Base-by-base conservation (phyloP, 2,329 filamentous ascomycete species). In the Curvularia eragrostidis region DNA sequence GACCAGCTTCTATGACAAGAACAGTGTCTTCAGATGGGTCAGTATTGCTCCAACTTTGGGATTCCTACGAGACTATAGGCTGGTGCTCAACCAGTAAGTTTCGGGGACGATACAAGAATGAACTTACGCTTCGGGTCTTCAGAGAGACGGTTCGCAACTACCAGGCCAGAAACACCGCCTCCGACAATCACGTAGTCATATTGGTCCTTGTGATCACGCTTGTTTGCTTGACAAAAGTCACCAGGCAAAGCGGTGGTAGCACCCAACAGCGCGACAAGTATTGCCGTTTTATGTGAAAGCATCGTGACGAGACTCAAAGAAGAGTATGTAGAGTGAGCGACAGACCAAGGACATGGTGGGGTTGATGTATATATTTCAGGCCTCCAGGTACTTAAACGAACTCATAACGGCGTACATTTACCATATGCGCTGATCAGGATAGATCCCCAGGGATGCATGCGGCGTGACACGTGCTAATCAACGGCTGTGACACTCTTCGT, bases 161-260 rank as follows among this genome's bases (percentile, higher is more conserved):
- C 59, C 5, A 70, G 41, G 1, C 70, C 70, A n/a, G 63, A 66
- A 7, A 69, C 57, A 15, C 70, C 70, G n/a, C 66, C 70, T 28
- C 70, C 70, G 23, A 72, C 59, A 13, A 72, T 63, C 6, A 72
- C 61, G 52, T 71, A 72, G 52, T 72, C 70, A 23, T 62, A 69
- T 10, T 67, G 65, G 26, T 67, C 50, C 15, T 55, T 53, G 9
- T 30, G 39, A 28, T 41, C 58, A 32, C 56, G 48, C 21, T 32
- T 8, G 23, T 59, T 28, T 4, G 48, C 47, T 32, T 54, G 42
- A 1, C 34, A 34, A 28, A 15, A 18, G 34, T 52, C 26, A 21
- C 52, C 59, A n/a, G 61, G 59, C 18, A 65, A 54, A 41, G 65
- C 65, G 19, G 46, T 39, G 18, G 59, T 48, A 34, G 63, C 23